Evolutionary conservation across 352 stramenopile genomes (phyloP), one percentile per base, ranked within the genome.

Genomic region (Pythium myriotylum): DNA sequence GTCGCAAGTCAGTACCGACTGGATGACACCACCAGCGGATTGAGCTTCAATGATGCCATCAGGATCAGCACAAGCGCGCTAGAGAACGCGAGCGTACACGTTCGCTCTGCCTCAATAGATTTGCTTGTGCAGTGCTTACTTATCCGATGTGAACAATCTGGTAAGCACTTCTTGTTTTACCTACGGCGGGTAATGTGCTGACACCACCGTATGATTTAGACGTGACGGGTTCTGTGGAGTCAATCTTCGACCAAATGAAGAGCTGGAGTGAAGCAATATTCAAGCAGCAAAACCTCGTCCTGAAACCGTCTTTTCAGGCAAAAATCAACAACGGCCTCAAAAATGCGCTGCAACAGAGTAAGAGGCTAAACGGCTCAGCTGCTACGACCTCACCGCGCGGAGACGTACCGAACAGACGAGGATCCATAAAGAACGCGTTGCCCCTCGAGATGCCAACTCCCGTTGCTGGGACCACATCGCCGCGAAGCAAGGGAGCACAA

Each of bases 321-420:
- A 92, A 89, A 65, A 91, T 94, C 72, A 92, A 92, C 66, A 92
- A 78, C 19, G 83, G 85, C 19, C 66, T 92, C 9, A 88, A 84
- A 45, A 81, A 76, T 43, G 81, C 79, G 0, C 56, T 94, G 0
- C 74, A 85, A 10, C 76, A 81, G 27, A 91, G 83, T 52, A 92
- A 92, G 39, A 72, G 83, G 1, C 60, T 94, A 9, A 74, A 69
- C 12, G 1, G 53, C 1, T 39, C 61, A 0, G 37, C 54, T 0
- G 17, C 42, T 4, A 7, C 33, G 16, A 39, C 39, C 3, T 59
- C 52, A 3, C 52, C 52, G 7, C 47, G 47, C 9, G 19, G 27
- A 7, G 27, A 16, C 20, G 7, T 19, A 46, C 17, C 40, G 42
- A 27, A 33, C 1, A 23, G n/a, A 29, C 10, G 46, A 53, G 35